Base-by-base conservation (phyloP, 306 rosid species). In the Morella rubra region DNA sequence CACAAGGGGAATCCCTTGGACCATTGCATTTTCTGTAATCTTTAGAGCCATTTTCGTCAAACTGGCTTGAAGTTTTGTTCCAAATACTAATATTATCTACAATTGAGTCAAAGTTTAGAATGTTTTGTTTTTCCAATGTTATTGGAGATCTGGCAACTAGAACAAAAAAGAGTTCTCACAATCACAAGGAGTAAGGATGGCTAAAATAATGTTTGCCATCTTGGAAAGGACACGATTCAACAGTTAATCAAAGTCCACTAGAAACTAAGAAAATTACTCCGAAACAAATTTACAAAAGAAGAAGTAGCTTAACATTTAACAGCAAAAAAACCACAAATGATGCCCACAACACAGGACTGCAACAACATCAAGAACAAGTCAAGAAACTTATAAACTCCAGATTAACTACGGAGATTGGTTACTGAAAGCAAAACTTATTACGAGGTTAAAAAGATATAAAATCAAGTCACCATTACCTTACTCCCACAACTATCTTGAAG, bases 1-100 rank as follows among this genome's bases (percentile, higher is more conserved):
- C 80, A 95, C 99, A 47, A 95, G 93, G 49, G 99, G 99, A 81
- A 95, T 95, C 72, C 99, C 99, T 81, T 95, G 97, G 55, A 95
- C 91, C 71, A 95, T 96, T 53, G 97, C 97, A 72, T 95, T 91
- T 77, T 95, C 99, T 12, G 92, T 82, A 78, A 95, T 76, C 83
- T 92, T 97, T 24, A 95, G 86, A 64, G 99, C 99, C 99, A 95
- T 95, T 79, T 61, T 87, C n/a, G 98, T 86, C 88, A 95, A 71
- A 51, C 85, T 80, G 60, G 87, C 86, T 87, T 95, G 99, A 70
- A 95, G 99, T 78, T 92, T 79, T 27, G 93, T 89, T 76, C 99
- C 99, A 69, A 95, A 86, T 0, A 89, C 92, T 75, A 95, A 83
- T 85, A 92, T 95, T 81, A 92, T 91, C 99, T 95, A 88, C 81